Evolutionary conservation across 148 eudicot species (phyloP).

Genomic region (Chenopodium berlandieri): DNA sequence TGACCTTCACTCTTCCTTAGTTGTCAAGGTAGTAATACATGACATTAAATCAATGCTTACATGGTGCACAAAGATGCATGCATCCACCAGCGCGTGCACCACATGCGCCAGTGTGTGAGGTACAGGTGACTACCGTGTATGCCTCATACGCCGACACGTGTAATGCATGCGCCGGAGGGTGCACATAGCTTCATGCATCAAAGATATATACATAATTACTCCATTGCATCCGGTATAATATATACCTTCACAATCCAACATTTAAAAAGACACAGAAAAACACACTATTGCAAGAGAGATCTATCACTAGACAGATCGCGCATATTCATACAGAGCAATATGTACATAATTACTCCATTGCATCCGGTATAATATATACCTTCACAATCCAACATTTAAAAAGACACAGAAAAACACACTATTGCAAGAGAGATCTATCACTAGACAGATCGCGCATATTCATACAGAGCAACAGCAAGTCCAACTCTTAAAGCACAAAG

Average conservation of each 20-base stretch:
- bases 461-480: not conserved
- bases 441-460: too few relatives aligned
- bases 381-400: not conserved
- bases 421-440: too few relatives aligned
- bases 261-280: not conserved
- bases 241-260: not conserved
- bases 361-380: not conserved
- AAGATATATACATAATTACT: not conserved
- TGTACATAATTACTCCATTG: not conserved
- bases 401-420: not conserved
- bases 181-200: not conserved
- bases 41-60: not conserved
- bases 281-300: not conserved
- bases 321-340: not conserved
- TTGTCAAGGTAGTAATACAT: not conserved
- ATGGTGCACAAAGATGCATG: not conserved
- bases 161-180: slow-evolving; percentile 1
- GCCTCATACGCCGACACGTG: not conserved
- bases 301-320: too few relatives aligned
- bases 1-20: not conserved
- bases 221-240: not conserved
- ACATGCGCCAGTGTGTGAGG: not conserved
- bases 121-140: not conserved
- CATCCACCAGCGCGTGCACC: slow-evolving; percentile 4
- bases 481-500: not conserved